Conservation (phyloP, 345 rosid genomes). For the Microcos paniculata region DNA sequence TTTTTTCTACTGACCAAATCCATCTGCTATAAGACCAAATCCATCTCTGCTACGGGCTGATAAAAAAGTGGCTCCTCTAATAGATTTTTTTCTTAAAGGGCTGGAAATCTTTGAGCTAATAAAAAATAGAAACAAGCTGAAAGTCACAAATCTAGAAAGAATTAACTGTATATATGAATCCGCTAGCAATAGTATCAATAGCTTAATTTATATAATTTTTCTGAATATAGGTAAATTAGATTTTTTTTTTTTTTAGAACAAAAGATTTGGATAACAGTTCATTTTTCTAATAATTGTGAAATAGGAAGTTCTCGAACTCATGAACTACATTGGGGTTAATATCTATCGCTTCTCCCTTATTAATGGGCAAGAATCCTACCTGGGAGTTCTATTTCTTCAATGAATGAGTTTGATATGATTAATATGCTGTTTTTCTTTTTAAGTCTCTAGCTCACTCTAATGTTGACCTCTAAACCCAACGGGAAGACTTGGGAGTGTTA, state of each 20-base stretch:
- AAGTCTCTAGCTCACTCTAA: not conserved
- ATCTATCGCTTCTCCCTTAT: slow-evolving; percentile 75
- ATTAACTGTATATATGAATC: not conserved
- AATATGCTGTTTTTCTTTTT: not conserved
- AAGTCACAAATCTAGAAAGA: not conserved
- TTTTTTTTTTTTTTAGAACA: not conserved
- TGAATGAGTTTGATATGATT: not conserved
- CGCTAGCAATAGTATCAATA: not conserved
- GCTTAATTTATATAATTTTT: not conserved
- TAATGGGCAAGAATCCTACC: slow-evolving; percentile 85
- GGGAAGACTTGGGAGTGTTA: slow-evolving; percentile 68
- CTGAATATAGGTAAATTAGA: not conserved
- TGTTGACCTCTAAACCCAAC: slow-evolving; percentile 28
- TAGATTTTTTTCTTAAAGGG: not conserved
- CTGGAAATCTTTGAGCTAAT: not conserved
- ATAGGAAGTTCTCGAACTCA: slow-evolving; percentile 34
- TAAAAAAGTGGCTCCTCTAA: not conserved
- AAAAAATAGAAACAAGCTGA: not conserved
- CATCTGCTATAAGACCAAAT: no score
- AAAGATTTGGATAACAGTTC: not conserved
- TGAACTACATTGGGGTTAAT: slow-evolving; percentile 20
- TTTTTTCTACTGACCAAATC: no score
- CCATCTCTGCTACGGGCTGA: not conserved
- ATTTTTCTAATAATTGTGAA: not conserved
- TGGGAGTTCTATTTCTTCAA: slow-evolving; percentile 33